Evolutionary conservation across 2,329 filamentous ascomycete species (phyloP), one percentile per base, ranked within the genome.

Genomic region (Aspergillus bombycis): DNA sequence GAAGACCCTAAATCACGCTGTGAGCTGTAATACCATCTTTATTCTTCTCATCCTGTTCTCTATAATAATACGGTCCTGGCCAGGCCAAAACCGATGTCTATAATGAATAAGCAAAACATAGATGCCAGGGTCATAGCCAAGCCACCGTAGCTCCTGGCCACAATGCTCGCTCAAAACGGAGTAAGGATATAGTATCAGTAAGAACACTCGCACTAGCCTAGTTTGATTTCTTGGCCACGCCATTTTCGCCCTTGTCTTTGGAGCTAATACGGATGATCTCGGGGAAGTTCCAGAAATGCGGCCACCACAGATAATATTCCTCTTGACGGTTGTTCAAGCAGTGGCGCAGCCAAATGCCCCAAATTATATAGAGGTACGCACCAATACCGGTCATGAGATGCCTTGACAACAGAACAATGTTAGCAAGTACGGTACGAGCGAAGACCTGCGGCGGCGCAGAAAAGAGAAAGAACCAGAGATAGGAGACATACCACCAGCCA

Each of bases 291-390:
- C 87, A 83, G 16, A 87, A 68, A 28, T 84, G 86, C 1, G 89
- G 86, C 92, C 92, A 96, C 58, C 85, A 72, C 61, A 95, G 79
- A 70, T 85, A 82, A 72, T 88, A 95, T 72, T 93, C 87, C 48
- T 91, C 86, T 71, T 92, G 90, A 53, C 84, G 84, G 4, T 88
- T 87, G 65, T 93, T 91, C 57, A 95, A 80, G 70, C 91, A 93
- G 66, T 90, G 88, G 46, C 91, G 86, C 21, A 95, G 83, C 89
- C 91, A 94, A 30, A 94, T 88, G 16, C 91, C 90, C 92, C 92
- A 96, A 16, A 88, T 82, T 69, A 96, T 92, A 74, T 94, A 93
- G 73, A 90, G 91, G 77, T 96, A 96, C 19, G 92, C 92, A 75
- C 92, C 92, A 41, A 89, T 82, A 14, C 92, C 92, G 0, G 92